A percentile compares a stretch with the other conserved stretches of the same genome.
phyloP scores from a whole-genome alignment of 352 stramenopile genomes.

The Globisporangium orthogonon region DNA sequence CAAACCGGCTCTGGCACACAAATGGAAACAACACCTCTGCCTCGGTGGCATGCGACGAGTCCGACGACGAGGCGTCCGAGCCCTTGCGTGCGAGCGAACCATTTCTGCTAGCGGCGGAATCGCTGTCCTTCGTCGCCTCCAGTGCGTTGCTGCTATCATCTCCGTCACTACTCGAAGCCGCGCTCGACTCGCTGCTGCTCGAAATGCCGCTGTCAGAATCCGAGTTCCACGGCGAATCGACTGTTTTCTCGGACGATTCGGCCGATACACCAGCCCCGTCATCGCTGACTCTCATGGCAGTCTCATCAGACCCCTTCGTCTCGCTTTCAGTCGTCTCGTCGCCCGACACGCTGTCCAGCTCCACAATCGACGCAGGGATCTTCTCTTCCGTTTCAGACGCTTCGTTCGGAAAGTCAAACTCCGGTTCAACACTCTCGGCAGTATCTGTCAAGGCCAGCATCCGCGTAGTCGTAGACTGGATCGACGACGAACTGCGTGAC shows the following conservation, averaged over 20 bases:
- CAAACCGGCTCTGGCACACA: slow-evolving; percentile 78
- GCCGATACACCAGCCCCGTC: slow-evolving; percentile 19
- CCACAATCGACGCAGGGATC: slow-evolving; percentile 5
- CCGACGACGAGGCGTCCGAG: slow-evolving; percentile 48
- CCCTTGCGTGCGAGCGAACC: slow-evolving; percentile 21
- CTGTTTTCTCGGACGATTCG: slow-evolving; percentile 23
- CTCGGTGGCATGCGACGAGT: slow-evolving; percentile 39
- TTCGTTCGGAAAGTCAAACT: slow-evolving; percentile 3
- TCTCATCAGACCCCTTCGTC: background rate
- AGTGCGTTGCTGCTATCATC: slow-evolving; percentile 8
- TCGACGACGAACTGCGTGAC: slow-evolving; percentile 8
- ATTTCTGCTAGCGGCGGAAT: slow-evolving; percentile 6
- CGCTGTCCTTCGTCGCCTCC: slow-evolving; percentile 8
- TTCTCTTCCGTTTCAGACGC: slow-evolving; percentile 22
- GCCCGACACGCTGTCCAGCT: slow-evolving; percentile 11
- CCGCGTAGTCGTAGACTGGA: slow-evolving; percentile 16
- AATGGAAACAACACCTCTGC: slow-evolving; percentile 77
- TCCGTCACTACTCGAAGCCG: slow-evolving; percentile 6
- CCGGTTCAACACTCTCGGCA: background rate
- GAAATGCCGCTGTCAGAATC: slow-evolving; percentile 13
- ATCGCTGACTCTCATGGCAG: background rate
- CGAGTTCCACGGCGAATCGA: slow-evolving; percentile 31
- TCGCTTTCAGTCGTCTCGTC: slow-evolving; percentile 12
- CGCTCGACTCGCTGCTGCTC: slow-evolving; percentile 13
- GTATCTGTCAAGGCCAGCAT: slow-evolving; percentile 15